Evolutionary conservation across 2,329 filamentous ascomycete species (phyloP), one percentile per base, ranked within the genome.

Genomic region (Fusarium tanahbumbuense): DNA sequence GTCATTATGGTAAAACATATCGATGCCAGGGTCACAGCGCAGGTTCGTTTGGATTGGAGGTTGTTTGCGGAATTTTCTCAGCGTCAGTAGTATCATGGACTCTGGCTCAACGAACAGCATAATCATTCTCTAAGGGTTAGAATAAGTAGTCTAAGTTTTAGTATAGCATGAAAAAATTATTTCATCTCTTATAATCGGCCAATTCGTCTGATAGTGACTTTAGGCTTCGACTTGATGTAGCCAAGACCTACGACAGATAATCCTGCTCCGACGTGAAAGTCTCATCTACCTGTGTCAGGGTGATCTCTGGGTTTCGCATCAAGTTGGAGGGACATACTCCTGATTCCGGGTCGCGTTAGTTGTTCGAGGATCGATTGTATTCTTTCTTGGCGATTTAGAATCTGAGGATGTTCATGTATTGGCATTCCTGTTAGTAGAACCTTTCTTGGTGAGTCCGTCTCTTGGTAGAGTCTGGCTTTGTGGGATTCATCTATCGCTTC

Each of bases 401-500:
- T 30, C 28, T 8, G 28, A 12, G 6, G 28, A 30, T 30, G 1
- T 30, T 30, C 28, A 30, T 30, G 3, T 15, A 30, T 1, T 2
- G 1, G 28, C 28, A 30, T 30, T 30, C 28, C 13, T 30, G 28
- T 30, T 15, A 30, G 28, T 30, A 8, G 7, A 1, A 30, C 28
- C 28, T 30, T 30, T 30, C 28, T 8, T 30, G 6, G 28, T 30
- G 12, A 34, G 32, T 34, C 32, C 16, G 5, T 2, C 12, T 20
- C 28, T 10, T 6, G n/a, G 20, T n/a, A 7, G 22, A 30, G 12
- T 6, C 54, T 52, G 60, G 56, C 11, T 13, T 22, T 11, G 6
- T 18, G 74, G 71, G 71, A 23, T 49, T 69, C 48, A 60, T 73
- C 49, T 71, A 61, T 73, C 28, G 13, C 23, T 59, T 74, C 49